phyloP scores from a whole-genome alignment of 345 rosid species.

The Triadica sebifera region DNA sequence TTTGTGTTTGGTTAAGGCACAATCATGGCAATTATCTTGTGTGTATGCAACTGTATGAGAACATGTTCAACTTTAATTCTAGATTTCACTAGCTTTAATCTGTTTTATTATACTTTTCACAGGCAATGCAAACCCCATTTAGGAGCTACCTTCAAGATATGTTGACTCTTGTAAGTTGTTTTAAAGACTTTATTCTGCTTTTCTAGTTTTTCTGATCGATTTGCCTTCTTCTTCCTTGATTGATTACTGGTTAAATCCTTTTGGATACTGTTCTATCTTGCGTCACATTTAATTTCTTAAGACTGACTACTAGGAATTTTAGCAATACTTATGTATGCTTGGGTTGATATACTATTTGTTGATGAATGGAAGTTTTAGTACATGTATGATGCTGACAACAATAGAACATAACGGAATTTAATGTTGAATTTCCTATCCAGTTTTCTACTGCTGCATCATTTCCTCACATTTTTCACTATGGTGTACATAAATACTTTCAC shows the following conservation, averaged over 20 bases:
- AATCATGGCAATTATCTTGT: neutral
- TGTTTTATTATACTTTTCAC: conserved; percentile 11
- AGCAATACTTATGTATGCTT: neutral
- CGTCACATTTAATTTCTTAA: neutral
- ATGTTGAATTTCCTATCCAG: neutral
- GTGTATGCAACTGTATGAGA: neutral
- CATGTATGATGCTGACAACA: neutral
- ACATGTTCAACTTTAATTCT: neutral
- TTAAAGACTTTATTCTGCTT: neutral
- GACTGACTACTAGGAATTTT: neutral
- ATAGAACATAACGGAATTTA: neutral
- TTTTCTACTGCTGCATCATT: neutral
- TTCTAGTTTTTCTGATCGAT: neutral
- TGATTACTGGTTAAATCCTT: neutral
- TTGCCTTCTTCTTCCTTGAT: neutral
- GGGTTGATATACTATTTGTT: neutral
- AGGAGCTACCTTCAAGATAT: conserved; percentile 86
- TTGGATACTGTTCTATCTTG: neutral
- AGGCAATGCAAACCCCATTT: conserved; percentile 91
- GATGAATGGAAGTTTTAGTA: neutral
- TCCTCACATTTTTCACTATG: no score
- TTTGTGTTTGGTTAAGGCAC: neutral
- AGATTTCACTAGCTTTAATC: neutral
- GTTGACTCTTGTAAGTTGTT: conserved; percentile 75
- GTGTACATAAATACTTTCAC: neutral